A percentile compares a stretch with the other conserved stretches of the same genome.
Evolutionary conservation across 116 monocot genomes (phyloP).

Genomic region (Dioscorea cayenensis): DNA sequence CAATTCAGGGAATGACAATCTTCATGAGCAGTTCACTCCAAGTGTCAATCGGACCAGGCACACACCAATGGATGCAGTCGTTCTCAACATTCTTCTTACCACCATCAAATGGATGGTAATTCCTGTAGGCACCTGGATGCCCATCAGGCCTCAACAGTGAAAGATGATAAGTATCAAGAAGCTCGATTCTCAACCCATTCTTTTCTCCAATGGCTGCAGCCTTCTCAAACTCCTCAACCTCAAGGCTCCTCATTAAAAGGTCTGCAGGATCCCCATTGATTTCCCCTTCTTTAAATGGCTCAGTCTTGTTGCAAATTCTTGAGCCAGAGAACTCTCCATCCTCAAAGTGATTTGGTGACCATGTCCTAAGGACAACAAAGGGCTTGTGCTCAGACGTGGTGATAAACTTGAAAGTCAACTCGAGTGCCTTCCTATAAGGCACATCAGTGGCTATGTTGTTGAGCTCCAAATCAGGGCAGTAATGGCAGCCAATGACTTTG

Average conservation of each 20-base stretch:
- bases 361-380: conserved; percentile 42
- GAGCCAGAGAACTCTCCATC: conserved; percentile 54
- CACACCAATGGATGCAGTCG: conserved; percentile 71
- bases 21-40: conserved; percentile 40
- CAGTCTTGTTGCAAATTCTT: conserved; percentile 41
- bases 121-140: conserved; percentile 14
- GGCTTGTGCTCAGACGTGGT: conserved; percentile 32
- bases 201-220: background rate
- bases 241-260: conserved; percentile 33
- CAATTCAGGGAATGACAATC: conserved; percentile 1
- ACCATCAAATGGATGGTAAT: conserved; percentile 36
- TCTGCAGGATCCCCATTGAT: conserved; percentile 32
- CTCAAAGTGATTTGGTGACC: conserved; percentile 65
- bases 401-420: conserved; percentile 25
- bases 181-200: conserved; percentile 15
- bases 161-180: conserved; percentile 49
- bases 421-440: conserved; percentile 34
- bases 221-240: conserved; percentile 43
- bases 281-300: conserved; percentile 43
- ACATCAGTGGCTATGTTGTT: conserved; percentile 16
- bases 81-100: conserved; percentile 23
- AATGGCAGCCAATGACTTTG: conserved; percentile 48
- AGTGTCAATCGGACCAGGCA: conserved; percentile 36
- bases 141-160: conserved; percentile 33
- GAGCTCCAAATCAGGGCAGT: conserved; percentile 40